Evolutionary conservation across 2,329 filamentous ascomycete genomes (phyloP).

Genomic region (Colletotrichum cordylinicola): DNA sequence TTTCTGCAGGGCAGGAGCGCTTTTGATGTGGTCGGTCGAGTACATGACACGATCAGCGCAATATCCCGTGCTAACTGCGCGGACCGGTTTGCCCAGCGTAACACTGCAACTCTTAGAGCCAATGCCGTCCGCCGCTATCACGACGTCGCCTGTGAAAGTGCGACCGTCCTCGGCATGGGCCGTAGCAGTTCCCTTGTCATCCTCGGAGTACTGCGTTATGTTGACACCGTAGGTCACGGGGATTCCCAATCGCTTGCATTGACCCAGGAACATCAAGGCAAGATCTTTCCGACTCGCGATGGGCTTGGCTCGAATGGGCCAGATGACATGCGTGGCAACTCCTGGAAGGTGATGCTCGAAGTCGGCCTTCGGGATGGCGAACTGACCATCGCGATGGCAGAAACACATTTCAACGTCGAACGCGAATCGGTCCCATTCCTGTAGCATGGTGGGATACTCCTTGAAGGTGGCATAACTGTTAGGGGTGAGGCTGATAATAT

Average conservation of each 20-base stretch:
- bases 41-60: not conserved
- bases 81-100: not conserved
- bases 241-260: slow-evolving; percentile 7
- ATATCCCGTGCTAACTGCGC: not conserved
- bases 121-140: slow-evolving; percentile 20
- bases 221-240: not conserved
- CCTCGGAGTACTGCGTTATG: not conserved
- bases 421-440: not conserved
- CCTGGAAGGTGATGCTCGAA: not conserved
- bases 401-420: not conserved
- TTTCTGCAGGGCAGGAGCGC: not conserved
- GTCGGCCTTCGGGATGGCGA: not conserved
- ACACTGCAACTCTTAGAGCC: not conserved
- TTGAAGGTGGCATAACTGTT: not conserved
- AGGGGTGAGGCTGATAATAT: not conserved
- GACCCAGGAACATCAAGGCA: not conserved
- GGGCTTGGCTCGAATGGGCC: not conserved
- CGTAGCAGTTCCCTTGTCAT: not conserved
- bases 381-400: not conserved
- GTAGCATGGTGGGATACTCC: not conserved
- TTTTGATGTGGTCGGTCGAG: not conserved
- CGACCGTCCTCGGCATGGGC: not conserved
- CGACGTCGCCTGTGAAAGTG: not conserved
- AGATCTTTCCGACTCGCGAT: not conserved
- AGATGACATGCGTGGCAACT: not conserved